phyloP scores from a whole-genome alignment of 768 basidiomycete genomes.

The Hirschioporus abietinus region DNA sequence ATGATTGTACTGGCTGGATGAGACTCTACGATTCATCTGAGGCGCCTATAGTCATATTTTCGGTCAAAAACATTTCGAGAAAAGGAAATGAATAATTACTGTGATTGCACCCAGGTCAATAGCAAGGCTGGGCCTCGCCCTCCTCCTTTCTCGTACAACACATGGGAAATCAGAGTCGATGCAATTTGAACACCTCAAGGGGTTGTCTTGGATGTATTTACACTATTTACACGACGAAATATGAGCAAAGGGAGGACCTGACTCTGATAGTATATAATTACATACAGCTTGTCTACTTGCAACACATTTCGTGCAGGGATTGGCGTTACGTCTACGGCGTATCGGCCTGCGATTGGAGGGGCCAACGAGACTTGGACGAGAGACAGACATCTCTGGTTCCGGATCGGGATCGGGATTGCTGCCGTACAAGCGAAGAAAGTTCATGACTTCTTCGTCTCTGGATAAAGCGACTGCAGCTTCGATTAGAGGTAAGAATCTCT shows the following conservation, averaged over 20 bases:
- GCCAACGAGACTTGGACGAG: not conserved
- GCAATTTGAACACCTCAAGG: not conserved
- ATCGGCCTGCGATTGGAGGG: not conserved
- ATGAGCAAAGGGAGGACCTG: not conserved
- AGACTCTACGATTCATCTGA: not conserved
- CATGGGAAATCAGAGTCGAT: not conserved
- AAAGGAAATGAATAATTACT: not conserved
- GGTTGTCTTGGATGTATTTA: not conserved
- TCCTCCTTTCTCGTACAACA: not conserved
- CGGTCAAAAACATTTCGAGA: not conserved
- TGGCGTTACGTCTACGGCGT: not conserved
- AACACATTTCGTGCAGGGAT: not conserved
- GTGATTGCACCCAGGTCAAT: not conserved
- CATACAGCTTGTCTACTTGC: constrained; percentile 1
- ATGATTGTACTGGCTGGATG: not conserved
- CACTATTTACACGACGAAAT: not conserved
- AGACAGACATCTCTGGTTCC: not conserved
- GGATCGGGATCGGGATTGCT: not conserved
- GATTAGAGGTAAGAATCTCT: not conserved
- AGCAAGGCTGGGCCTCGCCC: not conserved
- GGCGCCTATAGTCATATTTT: not conserved
- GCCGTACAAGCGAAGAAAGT: not conserved
- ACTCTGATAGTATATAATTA: not conserved
- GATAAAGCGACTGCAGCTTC: not conserved
- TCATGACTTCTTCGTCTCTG: not conserved